Conservation (phyloP, 768 basidiomycete genomes). For the Coprinopsis cinerea region DNA sequence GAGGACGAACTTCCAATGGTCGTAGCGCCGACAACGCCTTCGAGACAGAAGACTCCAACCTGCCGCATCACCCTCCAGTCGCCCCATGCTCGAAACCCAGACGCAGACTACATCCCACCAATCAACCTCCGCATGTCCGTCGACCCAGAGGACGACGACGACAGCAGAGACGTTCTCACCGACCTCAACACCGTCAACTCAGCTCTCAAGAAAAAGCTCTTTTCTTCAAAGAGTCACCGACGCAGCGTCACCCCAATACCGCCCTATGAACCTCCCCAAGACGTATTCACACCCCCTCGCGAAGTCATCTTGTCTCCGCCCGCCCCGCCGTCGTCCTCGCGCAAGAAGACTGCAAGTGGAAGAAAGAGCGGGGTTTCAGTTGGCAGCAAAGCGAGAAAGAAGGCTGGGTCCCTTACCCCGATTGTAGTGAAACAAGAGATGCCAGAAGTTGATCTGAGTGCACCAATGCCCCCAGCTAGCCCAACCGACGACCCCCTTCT, state of each 20-base stretch:
- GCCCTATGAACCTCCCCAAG: constrained; percentile 58
- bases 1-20: constrained; percentile 8
- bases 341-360: too few relatives aligned
- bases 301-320: constrained; percentile 46
- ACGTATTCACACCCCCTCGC: constrained; percentile 68
- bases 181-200: background rate
- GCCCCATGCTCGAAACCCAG: constrained; percentile 42
- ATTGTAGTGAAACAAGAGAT: constrained; percentile 53
- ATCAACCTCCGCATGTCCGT: constrained; percentile 15
- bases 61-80: constrained; percentile 28
- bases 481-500: constrained; percentile 74
- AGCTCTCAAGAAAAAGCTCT: constrained; percentile 1
- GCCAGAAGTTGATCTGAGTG: constrained; percentile 54
- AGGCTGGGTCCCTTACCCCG: constrained; percentile 9
- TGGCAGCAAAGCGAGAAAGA: constrained; percentile 13
- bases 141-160: background rate
- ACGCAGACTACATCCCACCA: constrained; percentile 43
- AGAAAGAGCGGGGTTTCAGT: constrained; percentile 5
- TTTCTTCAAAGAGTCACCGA: constrained; percentile 15
- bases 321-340: constrained; percentile 5
- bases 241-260: constrained; percentile 53
- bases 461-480: constrained; percentile 61
- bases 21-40: constrained; percentile 13
- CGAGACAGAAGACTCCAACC: constrained; percentile 22
- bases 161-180: background rate